Conservation (phyloP, 805 yeast species). For the Metschnikowia sp. region DNA sequence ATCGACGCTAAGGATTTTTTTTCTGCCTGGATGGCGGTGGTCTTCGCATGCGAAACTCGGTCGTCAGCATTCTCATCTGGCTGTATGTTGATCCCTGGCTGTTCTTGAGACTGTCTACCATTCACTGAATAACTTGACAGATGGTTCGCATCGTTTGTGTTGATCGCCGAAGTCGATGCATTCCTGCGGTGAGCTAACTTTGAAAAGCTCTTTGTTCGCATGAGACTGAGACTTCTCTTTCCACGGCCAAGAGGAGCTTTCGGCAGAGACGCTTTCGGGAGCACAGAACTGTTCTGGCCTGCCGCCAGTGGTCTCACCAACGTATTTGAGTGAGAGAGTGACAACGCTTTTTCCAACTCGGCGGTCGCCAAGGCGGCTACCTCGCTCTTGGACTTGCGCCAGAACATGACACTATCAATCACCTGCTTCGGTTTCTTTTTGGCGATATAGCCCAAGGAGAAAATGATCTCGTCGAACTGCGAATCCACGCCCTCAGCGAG, state of each 20-base stretch:
- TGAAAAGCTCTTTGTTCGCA: constrained; percentile 39
- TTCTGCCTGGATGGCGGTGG: constrained; percentile 78
- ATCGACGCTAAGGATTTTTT: constrained; percentile 83
- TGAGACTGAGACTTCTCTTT: constrained; percentile 39
- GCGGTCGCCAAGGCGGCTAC: constrained; percentile 53
- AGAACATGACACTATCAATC: constrained; percentile 95
- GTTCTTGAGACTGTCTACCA: no score
- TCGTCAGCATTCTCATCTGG: constrained; percentile 25
- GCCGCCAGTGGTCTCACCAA: neutral
- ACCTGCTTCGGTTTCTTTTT: constrained; percentile 90
- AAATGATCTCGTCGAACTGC: constrained; percentile 79
- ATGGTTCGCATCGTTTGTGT: constrained; percentile 15
- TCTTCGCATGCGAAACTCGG: constrained; percentile 43
- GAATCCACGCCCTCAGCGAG: constrained; percentile 85
- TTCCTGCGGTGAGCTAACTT: constrained; percentile 46
- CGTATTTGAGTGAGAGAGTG: constrained; percentile 22
- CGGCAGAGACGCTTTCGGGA: neutral
- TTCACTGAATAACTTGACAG: neutral
- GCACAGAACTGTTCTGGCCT: neutral
- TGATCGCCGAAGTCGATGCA: constrained; percentile 40
- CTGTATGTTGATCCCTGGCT: neutral
- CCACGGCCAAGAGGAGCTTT: constrained; percentile 17
- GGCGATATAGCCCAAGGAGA: constrained; percentile 87
- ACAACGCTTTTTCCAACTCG: constrained; percentile 34
- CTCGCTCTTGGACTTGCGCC: constrained; percentile 94